Base-by-base conservation (phyloP, 202 grass and related monocot species). In the Digitaria exilis region DNA sequence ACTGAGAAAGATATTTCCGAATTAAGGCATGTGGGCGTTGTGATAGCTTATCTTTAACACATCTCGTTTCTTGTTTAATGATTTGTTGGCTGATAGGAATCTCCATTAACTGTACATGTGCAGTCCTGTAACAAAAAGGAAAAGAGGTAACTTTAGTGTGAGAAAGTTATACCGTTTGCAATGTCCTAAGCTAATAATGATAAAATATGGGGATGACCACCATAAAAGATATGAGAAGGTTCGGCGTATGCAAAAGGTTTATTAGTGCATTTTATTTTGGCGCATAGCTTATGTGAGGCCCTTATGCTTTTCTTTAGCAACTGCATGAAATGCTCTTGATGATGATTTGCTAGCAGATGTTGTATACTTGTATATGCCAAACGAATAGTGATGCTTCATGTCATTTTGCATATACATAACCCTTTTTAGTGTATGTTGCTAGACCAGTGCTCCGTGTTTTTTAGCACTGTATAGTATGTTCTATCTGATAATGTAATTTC, bases 11-110 rank as follows among this genome's bases (percentile, higher is more conserved):
- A 87, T 73, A 71, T 84, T 84, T 81, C 81, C 81, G 28, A 57
- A 58, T 77, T 68, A 66, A 85, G 79, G 74, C 84, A 90, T 86
- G 84, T 75, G 50, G 35, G 72, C 78, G 73, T 52, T 52, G 60
- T 61, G 79, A 90, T 83, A 62, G 41, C 21, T 83, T 90, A 90
- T 83, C 68, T 77, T 60, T 90, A 86, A 86, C 60, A 59, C 66
- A 83, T 83, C 74, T 73, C 44, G 29, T 80, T 60, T 76, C 34
- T 51, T 41, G 22, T 26, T n/a, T 84, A 46, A 14, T 65, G 3
- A 75, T 84, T 13, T 48, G 1, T 69, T 42, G 55, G 24, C 28
- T 28, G 79, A 56, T 60, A 44, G 50, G 78, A 61, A 25, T 86
- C 41, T 78, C 73, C 49, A 68, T 82, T 68, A 59, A 44, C 57